Evolutionary conservation across 2,329 filamentous ascomycete species (phyloP), one percentile per base, ranked within the genome.

Genomic region (Chalaropsis thielavioides): DNA sequence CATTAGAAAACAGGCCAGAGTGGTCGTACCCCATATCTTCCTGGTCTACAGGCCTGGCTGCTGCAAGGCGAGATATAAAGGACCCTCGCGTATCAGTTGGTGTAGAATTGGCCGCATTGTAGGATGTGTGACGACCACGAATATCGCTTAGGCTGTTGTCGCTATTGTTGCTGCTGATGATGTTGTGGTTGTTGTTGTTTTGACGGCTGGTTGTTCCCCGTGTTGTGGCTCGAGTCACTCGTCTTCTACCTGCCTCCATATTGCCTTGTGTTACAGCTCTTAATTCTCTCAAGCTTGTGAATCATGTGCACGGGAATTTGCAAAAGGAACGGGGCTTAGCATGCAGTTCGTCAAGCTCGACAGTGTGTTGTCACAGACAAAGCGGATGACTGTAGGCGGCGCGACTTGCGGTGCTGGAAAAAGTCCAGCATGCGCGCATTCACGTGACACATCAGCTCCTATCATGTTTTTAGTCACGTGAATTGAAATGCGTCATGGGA

Each of bases 161-260:
- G 46, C 17, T 46, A 59, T 43, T 62, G 11, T 19, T 43, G 46
- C 46, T 24, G 54, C 31, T 7, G 46, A 6, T 35, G 15, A 31
- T 22, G 24, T 62, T 46, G 40, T 44, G 15, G 5, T 35, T 35
- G 15, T 44, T 22, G 24, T 62, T 46, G 40, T 44, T 24, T 11
- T 35, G 58, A 6, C 60, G 60, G 17, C 17, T 35, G 54, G 17
- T 38, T n/a, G 54, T 10, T 35, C 54, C 54, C 27, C 54, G 54
- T 58, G 64, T 22, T 35, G 44, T 38, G 19, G 64, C 59, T 43
- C 64, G 60, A 19, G 64, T 66, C 35, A 66, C 59, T 13, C 64
- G 64, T n/a, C 60, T 49, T 56, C 40, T 19, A 22, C 54, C 31
- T 38, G 54, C 27, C 38, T 58, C 54, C 54, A 58, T 58, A 8